phyloP scores from a whole-genome alignment of 2,329 filamentous ascomycete species.

The Microdochium bolleyi region DNA sequence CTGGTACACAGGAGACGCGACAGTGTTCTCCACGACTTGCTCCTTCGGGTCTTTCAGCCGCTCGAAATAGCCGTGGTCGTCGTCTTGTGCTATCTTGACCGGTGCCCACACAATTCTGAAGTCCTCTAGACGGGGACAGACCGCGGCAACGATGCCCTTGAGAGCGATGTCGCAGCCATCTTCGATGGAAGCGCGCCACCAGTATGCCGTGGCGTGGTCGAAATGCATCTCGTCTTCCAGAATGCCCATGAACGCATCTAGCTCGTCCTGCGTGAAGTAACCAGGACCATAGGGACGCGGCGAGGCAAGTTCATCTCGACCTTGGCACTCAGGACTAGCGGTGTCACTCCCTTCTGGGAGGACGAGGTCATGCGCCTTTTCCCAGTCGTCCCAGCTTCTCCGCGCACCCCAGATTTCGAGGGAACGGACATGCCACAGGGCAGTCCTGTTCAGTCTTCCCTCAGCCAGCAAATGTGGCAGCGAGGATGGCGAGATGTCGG shows the following conservation, averaged over 20 bases:
- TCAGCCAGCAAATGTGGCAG: neutral
- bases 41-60: neutral
- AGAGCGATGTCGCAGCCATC: neutral
- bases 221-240: neutral
- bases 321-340: neutral
- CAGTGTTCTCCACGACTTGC: neutral
- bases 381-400: neutral
- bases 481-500: neutral
- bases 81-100: too few relatives aligned
- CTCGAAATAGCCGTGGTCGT: neutral
- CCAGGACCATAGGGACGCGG: neutral
- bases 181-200: neutral
- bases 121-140: neutral
- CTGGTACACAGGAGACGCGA: neutral
- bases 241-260: neutral
- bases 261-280: neutral
- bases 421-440: neutral
- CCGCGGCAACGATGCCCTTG: neutral
- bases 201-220: neutral
- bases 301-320: neutral
- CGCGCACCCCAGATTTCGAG: neutral
- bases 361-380: neutral
- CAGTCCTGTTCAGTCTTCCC: neutral
- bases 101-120: neutral
- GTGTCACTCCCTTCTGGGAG: neutral